Evolutionary conservation across 202 grass and related monocot species (phyloP).

Genomic region (Setaria viridis): DNA sequence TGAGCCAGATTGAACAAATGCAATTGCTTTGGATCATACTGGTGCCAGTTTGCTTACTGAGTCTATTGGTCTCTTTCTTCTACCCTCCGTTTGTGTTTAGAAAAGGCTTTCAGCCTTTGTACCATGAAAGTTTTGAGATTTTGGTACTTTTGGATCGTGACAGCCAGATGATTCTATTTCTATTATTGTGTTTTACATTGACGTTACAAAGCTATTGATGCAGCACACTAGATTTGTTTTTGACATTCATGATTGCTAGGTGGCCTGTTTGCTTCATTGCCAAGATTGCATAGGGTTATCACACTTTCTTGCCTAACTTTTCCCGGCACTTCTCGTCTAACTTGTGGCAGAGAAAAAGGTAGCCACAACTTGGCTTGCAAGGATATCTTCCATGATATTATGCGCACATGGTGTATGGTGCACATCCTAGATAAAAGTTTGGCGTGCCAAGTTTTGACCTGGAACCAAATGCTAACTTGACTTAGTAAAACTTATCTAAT

Average conservation of each 20-base stretch:
- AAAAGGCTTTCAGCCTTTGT: neutral
- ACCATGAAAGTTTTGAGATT: neutral
- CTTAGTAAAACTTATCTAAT: neutral
- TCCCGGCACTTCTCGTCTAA: neutral
- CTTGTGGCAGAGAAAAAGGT: neutral
- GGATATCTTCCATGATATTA: neutral
- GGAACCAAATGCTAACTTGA: neutral
- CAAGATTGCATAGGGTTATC: neutral
- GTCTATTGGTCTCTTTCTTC: neutral
- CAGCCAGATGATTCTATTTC: neutral
- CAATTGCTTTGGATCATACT: neutral
- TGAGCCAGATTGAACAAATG: neutral
- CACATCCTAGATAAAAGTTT: neutral
- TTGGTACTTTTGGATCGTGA: neutral
- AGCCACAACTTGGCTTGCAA: constrained; percentile 14
- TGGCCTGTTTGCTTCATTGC: neutral
- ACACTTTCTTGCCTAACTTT: neutral
- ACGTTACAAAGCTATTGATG: neutral
- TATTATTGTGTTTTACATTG: neutral
- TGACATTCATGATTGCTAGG: neutral
- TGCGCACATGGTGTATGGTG: neutral
- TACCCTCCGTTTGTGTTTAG: neutral
- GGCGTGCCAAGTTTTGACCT: neutral
- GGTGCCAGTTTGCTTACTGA: neutral
- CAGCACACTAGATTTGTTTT: neutral